Percentiles rank a stretch among this genome's conserved stretches.
These are phyloP conservation scores for Dryas octopetala DNA, from an alignment of 306 rosid genomes.

Conservation along the genomic window DNA sequence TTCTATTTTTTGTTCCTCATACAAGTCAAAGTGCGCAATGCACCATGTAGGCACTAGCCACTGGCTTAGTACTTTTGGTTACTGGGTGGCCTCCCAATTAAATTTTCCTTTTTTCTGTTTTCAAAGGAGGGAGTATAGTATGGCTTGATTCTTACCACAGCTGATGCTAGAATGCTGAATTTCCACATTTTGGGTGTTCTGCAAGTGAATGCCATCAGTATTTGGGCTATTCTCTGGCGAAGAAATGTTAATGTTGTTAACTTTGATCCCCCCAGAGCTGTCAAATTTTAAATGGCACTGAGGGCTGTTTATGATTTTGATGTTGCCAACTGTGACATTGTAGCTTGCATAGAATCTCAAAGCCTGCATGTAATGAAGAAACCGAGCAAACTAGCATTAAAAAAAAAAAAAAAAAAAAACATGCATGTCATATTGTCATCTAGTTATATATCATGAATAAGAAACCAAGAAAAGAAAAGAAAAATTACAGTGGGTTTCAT, in stretches of 20 bases:
- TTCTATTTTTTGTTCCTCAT: conserved; percentile 18
- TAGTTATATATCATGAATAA: background rate
- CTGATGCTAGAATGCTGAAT: conserved; percentile 69
- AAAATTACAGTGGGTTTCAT: conserved; percentile 75
- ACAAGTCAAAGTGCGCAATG: conserved; percentile 38
- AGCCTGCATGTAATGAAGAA: conserved; percentile 48
- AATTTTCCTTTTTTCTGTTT: background rate
- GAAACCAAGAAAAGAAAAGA: background rate
- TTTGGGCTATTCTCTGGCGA: conserved; percentile 85
- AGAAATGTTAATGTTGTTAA: conserved; percentile 64
- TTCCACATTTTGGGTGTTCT: conserved; percentile 76
- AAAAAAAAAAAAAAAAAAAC: no score
- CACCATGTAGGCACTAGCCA: conserved; percentile 28
- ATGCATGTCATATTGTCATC: no score
- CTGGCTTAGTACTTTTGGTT: conserved; percentile 27
- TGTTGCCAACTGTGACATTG: conserved; percentile 52
- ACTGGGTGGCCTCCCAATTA: no score
- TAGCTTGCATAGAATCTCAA: conserved; percentile 77
- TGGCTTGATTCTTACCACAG: conserved; percentile 49
- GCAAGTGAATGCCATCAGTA: conserved; percentile 95
- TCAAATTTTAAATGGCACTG: conserved; percentile 90
- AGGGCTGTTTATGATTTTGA: conserved; percentile 80
- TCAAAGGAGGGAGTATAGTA: no score
- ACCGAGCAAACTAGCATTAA: background rate
- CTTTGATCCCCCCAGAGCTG: conserved; percentile 59